Percentiles rank a stretch among this genome's conserved stretches.
phyloP scores from a whole-genome alignment of 768 basidiomycete species.

The Boletus vermiculosoides region DNA sequence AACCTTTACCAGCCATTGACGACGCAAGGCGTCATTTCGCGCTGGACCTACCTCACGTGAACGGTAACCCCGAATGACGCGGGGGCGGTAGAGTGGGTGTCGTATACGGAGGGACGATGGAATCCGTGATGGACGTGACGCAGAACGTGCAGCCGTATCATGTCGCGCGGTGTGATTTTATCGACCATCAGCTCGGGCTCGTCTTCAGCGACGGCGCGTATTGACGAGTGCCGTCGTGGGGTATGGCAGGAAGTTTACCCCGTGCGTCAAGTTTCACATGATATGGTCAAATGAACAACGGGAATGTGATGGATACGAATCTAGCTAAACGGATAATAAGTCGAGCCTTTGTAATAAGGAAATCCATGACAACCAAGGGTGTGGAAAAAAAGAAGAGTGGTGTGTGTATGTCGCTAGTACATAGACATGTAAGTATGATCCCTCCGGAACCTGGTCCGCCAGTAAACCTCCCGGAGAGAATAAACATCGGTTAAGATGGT shows the following conservation, averaged over 20 bases:
- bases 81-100: not conserved
- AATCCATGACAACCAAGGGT: not conserved
- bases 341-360: not conserved
- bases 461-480: constrained; percentile 10
- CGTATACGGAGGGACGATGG: not conserved
- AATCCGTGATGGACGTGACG: not conserved
- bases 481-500: not conserved
- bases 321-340: not conserved
- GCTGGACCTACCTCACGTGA: not conserved
- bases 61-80: not conserved
- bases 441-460: not conserved
- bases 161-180: constrained; percentile 5
- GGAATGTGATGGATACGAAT: not conserved
- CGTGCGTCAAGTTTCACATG: not conserved
- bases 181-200: constrained; percentile 7
- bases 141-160: too few species aligned
- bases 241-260: too few species aligned
- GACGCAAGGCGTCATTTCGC: not conserved
- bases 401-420: not conserved
- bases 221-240: not conserved
- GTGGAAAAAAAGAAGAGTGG: too few species aligned
- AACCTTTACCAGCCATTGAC: not conserved
- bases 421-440: not conserved
- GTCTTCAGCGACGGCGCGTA: not conserved
- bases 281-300: not conserved